Evolutionary conservation across 2,329 filamentous ascomycete species (phyloP).

Genomic region (Aspergillus quadrilineatus): DNA sequence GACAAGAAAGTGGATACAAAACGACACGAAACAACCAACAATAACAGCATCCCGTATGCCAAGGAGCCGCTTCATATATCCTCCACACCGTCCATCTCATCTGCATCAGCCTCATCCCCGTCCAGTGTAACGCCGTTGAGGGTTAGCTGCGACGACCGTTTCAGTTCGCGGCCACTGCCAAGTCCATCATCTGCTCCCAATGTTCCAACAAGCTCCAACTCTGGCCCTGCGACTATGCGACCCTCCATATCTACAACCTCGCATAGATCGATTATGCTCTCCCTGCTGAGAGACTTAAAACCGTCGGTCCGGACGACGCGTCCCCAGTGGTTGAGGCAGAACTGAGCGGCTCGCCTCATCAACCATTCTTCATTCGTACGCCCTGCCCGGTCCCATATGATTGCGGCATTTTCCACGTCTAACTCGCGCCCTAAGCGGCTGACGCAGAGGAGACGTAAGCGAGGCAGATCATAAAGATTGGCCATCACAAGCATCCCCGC

Average conservation of each 20-base stretch:
- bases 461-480: conserved; percentile 96
- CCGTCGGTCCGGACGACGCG: conserved; percentile 85
- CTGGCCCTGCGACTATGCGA: conserved; percentile 84
- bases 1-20: background rate
- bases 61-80: conserved; percentile 18
- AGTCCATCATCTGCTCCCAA: conserved; percentile 49
- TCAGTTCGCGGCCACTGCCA: conserved; percentile 34
- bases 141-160: conserved; percentile 30
- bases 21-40: conserved; percentile 1
- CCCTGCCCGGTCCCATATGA: conserved; percentile 92
- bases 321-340: conserved; percentile 93
- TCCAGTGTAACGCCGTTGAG: conserved; percentile 30
- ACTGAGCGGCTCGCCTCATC: conserved; percentile 79
- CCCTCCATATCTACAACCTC: conserved; percentile 92
- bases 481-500: conserved; percentile 95
- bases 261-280: conserved; percentile 82
- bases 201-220: conserved; percentile 64
- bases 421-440: conserved; percentile 87
- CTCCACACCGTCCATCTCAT: conserved; percentile 51
- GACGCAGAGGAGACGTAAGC: conserved; percentile 84
- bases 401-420: conserved; percentile 89
- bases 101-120: conserved; percentile 44
- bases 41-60: background rate
- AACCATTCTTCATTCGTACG: conserved; percentile 93
- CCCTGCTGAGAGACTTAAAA: conserved; percentile 76